A percentile compares a stretch with the other conserved stretches of the same genome.
Conservation (phyloP, 2,329 filamentous ascomycete species). For the Plenodomus tracheiphilus region DNA sequence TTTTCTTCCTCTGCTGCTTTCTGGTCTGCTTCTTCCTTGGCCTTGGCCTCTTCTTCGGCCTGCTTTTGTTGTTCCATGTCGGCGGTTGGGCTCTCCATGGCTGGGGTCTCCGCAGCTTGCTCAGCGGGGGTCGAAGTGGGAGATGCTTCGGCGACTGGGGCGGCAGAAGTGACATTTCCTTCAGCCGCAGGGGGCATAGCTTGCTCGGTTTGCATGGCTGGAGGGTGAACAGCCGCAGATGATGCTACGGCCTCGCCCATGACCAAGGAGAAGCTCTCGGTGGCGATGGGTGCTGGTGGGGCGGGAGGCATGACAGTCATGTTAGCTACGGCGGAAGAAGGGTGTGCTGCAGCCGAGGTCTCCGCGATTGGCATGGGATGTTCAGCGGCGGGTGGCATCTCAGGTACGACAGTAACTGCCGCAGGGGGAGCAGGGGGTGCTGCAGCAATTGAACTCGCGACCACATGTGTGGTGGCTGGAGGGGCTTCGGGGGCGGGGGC, state of each 20-base stretch:
- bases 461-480: background rate
- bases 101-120: background rate
- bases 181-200: background rate
- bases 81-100: background rate
- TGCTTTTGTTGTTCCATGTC: constrained; percentile 1
- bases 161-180: background rate
- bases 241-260: constrained; percentile 4
- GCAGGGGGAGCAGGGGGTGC: background rate
- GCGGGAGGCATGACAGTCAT: constrained; percentile 1
- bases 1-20: constrained; percentile 5
- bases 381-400: background rate
- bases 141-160: background rate
- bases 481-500: background rate
- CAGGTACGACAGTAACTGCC: background rate
- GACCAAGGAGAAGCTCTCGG: constrained; percentile 12
- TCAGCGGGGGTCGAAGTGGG: background rate
- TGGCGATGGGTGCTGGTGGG: constrained; percentile 10
- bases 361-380: background rate
- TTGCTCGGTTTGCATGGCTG: background rate
- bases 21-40: background rate
- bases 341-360: background rate
- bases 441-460: background rate
- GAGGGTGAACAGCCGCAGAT: background rate
- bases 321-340: background rate
- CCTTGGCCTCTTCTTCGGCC: constrained; percentile 1